These are phyloP conservation scores for Tubosaeta sp. DNA, from an alignment of 768 basidiomycete genomes.

Conservation along the genomic window DNA sequence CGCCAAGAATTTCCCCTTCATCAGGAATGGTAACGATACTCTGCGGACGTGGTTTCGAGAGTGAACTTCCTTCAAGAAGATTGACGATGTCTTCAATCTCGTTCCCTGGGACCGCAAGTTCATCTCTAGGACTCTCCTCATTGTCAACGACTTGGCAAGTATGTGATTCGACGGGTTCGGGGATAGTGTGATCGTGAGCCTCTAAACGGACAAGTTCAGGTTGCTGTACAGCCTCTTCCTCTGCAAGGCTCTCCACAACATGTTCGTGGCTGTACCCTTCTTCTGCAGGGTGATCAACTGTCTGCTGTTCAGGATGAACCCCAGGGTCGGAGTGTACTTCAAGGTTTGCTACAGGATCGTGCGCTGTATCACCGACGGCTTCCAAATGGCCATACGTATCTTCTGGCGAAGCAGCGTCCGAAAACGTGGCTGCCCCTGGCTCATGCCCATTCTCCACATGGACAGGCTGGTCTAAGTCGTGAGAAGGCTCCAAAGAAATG, in stretches of 20 bases:
- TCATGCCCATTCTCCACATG: constrained; percentile 26
- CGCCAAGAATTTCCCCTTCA: constrained; percentile 52
- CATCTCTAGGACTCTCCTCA: constrained; percentile 6
- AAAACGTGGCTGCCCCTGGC: constrained; percentile 9
- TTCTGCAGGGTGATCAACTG: constrained; percentile 4
- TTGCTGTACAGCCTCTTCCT: constrained; percentile 3
- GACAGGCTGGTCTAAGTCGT: constrained; percentile 16
- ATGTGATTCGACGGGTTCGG: constrained; percentile 12
- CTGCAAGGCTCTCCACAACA: background rate
- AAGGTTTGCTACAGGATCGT: constrained; percentile 6
- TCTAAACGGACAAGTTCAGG: constrained; percentile 12
- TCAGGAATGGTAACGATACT: constrained; percentile 50
- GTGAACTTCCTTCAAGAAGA: constrained; percentile 46
- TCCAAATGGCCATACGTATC: constrained; percentile 15
- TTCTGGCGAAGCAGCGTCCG: constrained; percentile 18
- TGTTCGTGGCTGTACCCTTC: constrained; percentile 5
- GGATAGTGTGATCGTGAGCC: background rate
- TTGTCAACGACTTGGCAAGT: constrained; percentile 6
- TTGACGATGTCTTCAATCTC: constrained; percentile 65
- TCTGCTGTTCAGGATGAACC: constrained; percentile 10
- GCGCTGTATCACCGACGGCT: constrained; percentile 6
- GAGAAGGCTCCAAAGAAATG: constrained; percentile 23
- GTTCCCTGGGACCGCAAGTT: constrained; percentile 18
- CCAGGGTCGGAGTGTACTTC: constrained; percentile 9
- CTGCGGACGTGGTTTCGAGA: constrained; percentile 38